Evolutionary conservation across 2,329 filamentous ascomycete species (phyloP).

Genomic region (Ceratocystis cubensis): DNA sequence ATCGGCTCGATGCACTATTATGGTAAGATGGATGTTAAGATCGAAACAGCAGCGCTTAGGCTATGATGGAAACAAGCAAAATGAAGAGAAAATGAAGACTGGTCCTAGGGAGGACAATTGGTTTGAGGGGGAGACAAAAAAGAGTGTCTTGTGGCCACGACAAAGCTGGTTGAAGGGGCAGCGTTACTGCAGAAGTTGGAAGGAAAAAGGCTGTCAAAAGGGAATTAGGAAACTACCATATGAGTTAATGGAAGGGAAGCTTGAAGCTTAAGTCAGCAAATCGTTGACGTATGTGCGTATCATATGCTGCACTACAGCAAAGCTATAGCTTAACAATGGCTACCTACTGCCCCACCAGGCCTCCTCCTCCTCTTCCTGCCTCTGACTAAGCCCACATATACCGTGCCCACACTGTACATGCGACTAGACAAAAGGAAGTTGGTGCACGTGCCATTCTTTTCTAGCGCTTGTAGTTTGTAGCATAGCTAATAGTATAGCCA

Average conservation of each 20-base stretch:
- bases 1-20: no score
- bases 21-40: background rate
- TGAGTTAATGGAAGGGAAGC: background rate
- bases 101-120: background rate
- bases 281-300: background rate
- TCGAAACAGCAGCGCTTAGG: background rate
- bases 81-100: background rate
- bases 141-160: background rate
- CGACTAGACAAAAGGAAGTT: no score
- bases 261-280: constrained; percentile 9
- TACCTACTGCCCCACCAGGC: background rate
- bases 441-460: no score
- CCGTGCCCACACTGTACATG: no score
- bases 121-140: background rate
- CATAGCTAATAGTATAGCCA: no score
- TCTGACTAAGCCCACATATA: background rate
- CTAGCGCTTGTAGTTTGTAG: no score
- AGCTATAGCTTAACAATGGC: constrained; percentile 8
- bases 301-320: constrained; percentile 1
- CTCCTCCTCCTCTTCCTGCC: background rate
- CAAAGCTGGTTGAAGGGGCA: background rate
- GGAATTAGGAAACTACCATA: no score
- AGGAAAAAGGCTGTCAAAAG: no score
- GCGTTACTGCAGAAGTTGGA: background rate
- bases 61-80: background rate